Evolutionary conservation across 2,329 filamentous ascomycete species (phyloP).

Genomic region (Fusarium pilosicola): DNA sequence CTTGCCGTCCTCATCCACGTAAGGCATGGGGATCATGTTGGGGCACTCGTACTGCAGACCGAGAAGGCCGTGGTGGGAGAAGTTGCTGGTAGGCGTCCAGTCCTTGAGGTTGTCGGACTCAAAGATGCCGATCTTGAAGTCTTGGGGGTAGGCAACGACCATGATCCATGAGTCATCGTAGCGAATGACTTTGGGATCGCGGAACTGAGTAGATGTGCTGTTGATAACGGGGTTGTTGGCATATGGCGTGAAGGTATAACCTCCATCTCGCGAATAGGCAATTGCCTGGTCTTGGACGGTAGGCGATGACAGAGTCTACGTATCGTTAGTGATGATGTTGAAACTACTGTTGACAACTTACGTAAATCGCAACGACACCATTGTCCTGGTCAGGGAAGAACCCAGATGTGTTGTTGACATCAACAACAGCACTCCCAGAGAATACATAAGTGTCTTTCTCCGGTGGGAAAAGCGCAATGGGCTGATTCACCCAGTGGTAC

Average conservation of each 20-base stretch:
- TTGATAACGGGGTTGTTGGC: conserved; percentile 68
- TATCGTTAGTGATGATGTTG: neutral
- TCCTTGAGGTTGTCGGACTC: conserved; percentile 67
- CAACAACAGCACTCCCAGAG: conserved; percentile 67
- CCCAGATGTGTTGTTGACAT: conserved; percentile 72
- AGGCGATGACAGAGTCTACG: conserved; percentile 37
- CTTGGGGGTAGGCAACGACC: conserved; percentile 60
- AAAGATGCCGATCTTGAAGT: conserved; percentile 69
- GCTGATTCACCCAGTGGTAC: conserved; percentile 72
- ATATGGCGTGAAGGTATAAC: conserved; percentile 70
- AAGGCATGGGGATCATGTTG: conserved; percentile 66
- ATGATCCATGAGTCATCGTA: conserved; percentile 67
- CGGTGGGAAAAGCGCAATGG: conserved; percentile 66
- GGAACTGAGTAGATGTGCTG: conserved; percentile 65
- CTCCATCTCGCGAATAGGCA: conserved; percentile 69
- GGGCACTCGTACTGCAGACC: conserved; percentile 72
- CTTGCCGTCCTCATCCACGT: conserved; percentile 50
- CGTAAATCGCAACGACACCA: conserved; percentile 65
- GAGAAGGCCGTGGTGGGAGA: conserved; percentile 61
- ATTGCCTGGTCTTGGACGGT: conserved; percentile 64
- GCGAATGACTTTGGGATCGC: conserved; percentile 73
- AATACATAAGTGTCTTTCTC: conserved; percentile 58
- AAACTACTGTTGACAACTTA: conserved; percentile 20
- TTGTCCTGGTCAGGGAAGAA: conserved; percentile 70
- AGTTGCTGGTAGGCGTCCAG: conserved; percentile 65